Conservation (phyloP, 2,329 filamentous ascomycete genomes). For the Fusarium sp. region DNA sequence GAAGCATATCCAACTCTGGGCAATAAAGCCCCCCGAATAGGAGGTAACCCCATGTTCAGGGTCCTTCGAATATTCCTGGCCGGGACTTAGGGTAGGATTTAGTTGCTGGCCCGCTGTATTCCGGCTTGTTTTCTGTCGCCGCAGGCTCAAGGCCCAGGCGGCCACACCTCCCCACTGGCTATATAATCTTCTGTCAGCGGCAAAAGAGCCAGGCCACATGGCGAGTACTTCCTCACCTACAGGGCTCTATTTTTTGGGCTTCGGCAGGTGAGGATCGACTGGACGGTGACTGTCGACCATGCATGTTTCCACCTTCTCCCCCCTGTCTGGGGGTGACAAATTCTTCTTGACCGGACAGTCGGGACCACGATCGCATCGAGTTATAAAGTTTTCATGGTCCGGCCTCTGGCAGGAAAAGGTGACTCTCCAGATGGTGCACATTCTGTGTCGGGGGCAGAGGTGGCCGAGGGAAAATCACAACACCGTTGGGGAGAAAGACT, state of each 20-base stretch:
- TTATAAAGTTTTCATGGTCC: slow-evolving; percentile 12
- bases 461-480: not conserved
- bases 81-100: not conserved
- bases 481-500: not conserved
- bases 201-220: not conserved
- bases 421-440: slow-evolving; percentile 19
- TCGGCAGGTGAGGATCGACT: slow-evolving; percentile 20
- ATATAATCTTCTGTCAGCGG: not conserved
- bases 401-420: slow-evolving; percentile 12
- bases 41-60: not conserved
- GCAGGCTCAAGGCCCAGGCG: not conserved
- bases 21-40: not conserved
- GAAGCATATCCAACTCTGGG: not conserved
- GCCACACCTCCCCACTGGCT: not conserved
- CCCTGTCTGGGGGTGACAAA: slow-evolving; percentile 9
- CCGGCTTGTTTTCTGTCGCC: not conserved
- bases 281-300: slow-evolving; percentile 15
- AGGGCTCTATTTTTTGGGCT: slow-evolving; percentile 8
- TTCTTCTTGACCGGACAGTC: slow-evolving; percentile 22
- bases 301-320: slow-evolving; percentile 24
- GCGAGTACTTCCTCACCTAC: not conserved
- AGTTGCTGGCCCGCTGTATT: not conserved
- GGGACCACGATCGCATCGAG: slow-evolving; percentile 9
- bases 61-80: not conserved
- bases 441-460: not conserved